Evolutionary conservation across 148 eudicot genomes (phyloP), one percentile per base, ranked within the genome.

Genomic region (Bassia scoparia): DNA sequence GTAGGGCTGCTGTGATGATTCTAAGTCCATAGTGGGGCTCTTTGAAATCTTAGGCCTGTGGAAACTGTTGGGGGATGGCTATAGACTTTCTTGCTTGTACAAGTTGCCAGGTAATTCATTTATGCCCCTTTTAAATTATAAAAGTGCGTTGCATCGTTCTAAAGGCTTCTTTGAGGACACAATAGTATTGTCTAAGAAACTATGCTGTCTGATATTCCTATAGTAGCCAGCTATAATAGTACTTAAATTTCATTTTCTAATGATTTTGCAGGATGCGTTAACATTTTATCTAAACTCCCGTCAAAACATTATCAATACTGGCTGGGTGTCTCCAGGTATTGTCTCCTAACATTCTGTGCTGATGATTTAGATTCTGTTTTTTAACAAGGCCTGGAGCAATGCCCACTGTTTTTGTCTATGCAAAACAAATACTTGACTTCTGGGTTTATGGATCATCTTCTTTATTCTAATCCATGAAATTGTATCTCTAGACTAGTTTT

Each of bases 261-360:
- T 84, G 73, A 56, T 75, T 49, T 70, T 68, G 67, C 87, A 96
- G 99, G 99, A 90, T 68, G 99, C 97, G 56, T 78, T 96, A 85
- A 87, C 76, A 75, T 84, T 60, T 96, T 87, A 77, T 84, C 80
- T 55, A 87, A 89, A 78, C 97, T 96, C 68, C 94, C 97, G 1
- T 83, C 83, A 48, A 88, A 90, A 59, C 99, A 96, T 78, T 96
- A 90, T n/a, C 70, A 85, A 89, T 59, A 96, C 99, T 30, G 87
- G 90, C 38, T 96, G 99, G 99, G 99, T 92, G 70, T 92, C 78
- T 92, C 92, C 99, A 96, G 96, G 99, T 91, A 75, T 31, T 54
- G 27, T 52, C 56, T 5, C 23, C 8, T 9, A 52, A 17, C 6
- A 41, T 41, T 41, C 12, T 41, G 5, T 41, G 46, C 9, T 41